These are phyloP conservation scores for Epichloe sylvatica DNA, from an alignment of 2,329 filamentous ascomycete species.

Conservation along the genomic window DNA sequence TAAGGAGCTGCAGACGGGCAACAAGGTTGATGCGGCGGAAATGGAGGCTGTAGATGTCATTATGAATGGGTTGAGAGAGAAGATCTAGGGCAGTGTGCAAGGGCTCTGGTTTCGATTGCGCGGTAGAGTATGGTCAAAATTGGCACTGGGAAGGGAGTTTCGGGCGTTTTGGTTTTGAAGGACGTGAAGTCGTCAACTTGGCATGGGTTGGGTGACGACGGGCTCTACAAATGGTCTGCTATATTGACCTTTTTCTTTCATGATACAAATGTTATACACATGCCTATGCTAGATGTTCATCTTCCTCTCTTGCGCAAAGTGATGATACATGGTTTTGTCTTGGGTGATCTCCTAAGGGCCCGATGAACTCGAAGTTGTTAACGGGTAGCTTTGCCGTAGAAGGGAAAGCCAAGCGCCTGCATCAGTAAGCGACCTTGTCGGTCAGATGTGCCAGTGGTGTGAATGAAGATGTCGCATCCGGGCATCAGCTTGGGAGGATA, in stretches of 20 bases:
- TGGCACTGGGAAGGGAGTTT: slow-evolving; percentile 24
- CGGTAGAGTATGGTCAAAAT: neutral
- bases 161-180: slow-evolving; percentile 9
- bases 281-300: slow-evolving; percentile 6
- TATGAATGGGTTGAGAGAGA: slow-evolving; percentile 52
- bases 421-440: slow-evolving; percentile 66
- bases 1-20: slow-evolving; percentile 43
- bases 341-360: neutral
- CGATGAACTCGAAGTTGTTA: slow-evolving; percentile 7
- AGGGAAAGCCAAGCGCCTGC: slow-evolving; percentile 42
- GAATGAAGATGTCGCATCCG: slow-evolving; percentile 68
- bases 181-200: neutral
- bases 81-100: slow-evolving; percentile 21
- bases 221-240: neutral
- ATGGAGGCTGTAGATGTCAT: slow-evolving; percentile 77
- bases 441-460: slow-evolving; percentile 75
- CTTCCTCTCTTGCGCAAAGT: neutral
- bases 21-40: slow-evolving; percentile 61
- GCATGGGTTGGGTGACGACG: neutral
- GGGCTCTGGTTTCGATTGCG: no score
- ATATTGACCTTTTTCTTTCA: slow-evolving; percentile 6
- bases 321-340: neutral
- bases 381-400: slow-evolving; percentile 56
- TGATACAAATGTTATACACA: slow-evolving; percentile 24
- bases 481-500: slow-evolving; percentile 62